Evolutionary conservation across 2,329 filamentous ascomycete genomes (phyloP).

Genomic region (Epicoccum nigrum): DNA sequence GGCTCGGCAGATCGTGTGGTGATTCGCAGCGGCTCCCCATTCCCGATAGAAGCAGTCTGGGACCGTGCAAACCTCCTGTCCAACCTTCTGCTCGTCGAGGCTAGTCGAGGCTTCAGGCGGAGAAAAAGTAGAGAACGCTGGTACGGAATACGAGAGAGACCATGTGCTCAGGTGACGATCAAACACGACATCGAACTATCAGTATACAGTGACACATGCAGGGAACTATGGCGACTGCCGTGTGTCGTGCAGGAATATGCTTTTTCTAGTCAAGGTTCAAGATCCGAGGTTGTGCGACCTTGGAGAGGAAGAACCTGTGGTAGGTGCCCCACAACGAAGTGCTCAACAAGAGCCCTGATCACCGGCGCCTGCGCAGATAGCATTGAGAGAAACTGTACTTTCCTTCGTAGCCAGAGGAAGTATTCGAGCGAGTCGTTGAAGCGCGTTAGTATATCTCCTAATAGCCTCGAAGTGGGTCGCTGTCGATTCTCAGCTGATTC

Average conservation of each 20-base stretch:
- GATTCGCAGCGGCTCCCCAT: background rate
- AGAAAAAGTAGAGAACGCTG: slow-evolving; percentile 4
- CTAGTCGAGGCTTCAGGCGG: background rate
- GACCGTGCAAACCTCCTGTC: background rate
- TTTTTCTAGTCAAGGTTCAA: background rate
- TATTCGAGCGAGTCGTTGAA: no score
- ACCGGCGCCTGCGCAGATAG: no score
- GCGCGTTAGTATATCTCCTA: no score
- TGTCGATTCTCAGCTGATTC: no score
- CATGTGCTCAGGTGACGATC: slow-evolving; percentile 9
- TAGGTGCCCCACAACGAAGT: no score
- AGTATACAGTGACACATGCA: slow-evolving; percentile 1
- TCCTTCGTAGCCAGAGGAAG: no score
- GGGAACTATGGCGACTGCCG: slow-evolving; percentile 11
- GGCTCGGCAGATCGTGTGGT: background rate
- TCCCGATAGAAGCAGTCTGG: background rate
- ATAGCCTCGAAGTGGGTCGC: no score
- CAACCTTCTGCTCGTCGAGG: background rate
- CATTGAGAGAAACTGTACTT: no score
- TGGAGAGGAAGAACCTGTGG: background rate
- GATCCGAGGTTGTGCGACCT: slow-evolving; percentile 10
- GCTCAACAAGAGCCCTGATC: no score
- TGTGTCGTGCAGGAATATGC: background rate
- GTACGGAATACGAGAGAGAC: slow-evolving; percentile 7
- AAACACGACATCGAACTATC: background rate